These are phyloP conservation scores for Ceratobasidium sp. DNA, from an alignment of 1,284 basidiomycete genomes.

Conservation along the genomic window DNA sequence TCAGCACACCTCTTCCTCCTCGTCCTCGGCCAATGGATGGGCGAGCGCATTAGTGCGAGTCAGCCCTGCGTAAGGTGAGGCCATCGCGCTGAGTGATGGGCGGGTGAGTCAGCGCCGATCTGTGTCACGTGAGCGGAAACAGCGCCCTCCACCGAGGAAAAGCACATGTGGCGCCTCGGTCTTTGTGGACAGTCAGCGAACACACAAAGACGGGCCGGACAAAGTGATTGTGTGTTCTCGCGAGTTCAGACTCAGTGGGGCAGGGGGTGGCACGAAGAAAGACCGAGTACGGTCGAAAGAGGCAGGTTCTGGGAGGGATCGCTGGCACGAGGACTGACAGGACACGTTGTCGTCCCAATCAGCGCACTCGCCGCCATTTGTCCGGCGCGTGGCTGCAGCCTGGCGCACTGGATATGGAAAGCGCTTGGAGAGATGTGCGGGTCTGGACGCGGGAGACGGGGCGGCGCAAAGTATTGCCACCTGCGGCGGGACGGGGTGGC, in stretches of 20 bases:
- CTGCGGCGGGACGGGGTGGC: too few species aligned
- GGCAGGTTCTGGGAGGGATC: constrained; percentile 6
- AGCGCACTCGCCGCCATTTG: neutral
- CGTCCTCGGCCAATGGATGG: constrained; percentile 17
- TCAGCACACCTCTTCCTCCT: constrained; percentile 18
- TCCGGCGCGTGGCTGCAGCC: constrained; percentile 14
- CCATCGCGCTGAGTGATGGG: constrained; percentile 5
- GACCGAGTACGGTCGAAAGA: neutral
- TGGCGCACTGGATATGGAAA: constrained; percentile 11
- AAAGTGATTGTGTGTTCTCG: neutral
- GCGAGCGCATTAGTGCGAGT: constrained; percentile 9
- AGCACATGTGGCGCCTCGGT: neutral
- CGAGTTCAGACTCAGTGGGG: constrained; percentile 14
- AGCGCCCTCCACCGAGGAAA: neutral
- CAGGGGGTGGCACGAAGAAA: constrained; percentile 20
- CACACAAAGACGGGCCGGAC: neutral
- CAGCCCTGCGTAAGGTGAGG: constrained; percentile 8
- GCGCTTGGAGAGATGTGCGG: neutral
- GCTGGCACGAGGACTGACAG: constrained; percentile 21
- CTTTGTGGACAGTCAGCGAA: too few species aligned
- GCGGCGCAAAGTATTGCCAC: too few species aligned
- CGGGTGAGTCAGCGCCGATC: constrained; percentile 17
- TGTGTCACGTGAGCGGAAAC: constrained; percentile 15
- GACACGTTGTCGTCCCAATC: neutral
- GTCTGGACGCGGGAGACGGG: too few species aligned